A percentile compares a stretch with the other conserved stretches of the same genome.
Conservation (phyloP, 345 rosid genomes). For the Melaleuca quinquenervia region DNA sequence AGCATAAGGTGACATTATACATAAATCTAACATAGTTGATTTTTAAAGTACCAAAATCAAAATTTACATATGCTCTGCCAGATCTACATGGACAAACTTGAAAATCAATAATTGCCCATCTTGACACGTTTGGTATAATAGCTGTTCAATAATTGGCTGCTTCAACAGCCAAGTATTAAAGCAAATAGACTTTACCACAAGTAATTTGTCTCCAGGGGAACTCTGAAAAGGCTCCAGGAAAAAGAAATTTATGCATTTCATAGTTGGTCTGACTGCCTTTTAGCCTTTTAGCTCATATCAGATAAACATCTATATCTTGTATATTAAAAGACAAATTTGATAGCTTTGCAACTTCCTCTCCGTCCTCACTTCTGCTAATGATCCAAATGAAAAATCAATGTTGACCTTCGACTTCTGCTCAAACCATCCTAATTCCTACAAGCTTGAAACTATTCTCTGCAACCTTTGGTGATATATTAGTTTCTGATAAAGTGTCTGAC, state of each 20-base stretch:
- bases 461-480: not conserved
- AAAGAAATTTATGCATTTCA: not conserved
- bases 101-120: not conserved
- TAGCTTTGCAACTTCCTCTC: not conserved
- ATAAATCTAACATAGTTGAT: not conserved
- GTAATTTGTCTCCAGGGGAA: not conserved
- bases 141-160: not conserved
- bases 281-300: not conserved
- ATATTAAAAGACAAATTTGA: not conserved
- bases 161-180: not conserved
- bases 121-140: not conserved
- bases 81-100: not conserved
- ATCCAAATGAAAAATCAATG: not conserved
- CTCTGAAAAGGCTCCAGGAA: not conserved
- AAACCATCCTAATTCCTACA: not conserved
- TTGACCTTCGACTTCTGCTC: not conserved
- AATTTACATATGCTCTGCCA: not conserved
- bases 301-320: not conserved
- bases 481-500: not conserved
- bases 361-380: not conserved
- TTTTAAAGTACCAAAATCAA: not conserved
- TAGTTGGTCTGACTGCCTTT: not conserved
- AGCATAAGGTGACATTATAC: not conserved
- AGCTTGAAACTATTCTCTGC: not conserved
- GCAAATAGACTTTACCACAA: not conserved